A percentile compares a stretch with the other conserved stretches of the same genome.
These are phyloP conservation scores for Astrephomene gubernaculifera DNA, from an alignment of 139 green algal species.

Conservation along the genomic window DNA sequence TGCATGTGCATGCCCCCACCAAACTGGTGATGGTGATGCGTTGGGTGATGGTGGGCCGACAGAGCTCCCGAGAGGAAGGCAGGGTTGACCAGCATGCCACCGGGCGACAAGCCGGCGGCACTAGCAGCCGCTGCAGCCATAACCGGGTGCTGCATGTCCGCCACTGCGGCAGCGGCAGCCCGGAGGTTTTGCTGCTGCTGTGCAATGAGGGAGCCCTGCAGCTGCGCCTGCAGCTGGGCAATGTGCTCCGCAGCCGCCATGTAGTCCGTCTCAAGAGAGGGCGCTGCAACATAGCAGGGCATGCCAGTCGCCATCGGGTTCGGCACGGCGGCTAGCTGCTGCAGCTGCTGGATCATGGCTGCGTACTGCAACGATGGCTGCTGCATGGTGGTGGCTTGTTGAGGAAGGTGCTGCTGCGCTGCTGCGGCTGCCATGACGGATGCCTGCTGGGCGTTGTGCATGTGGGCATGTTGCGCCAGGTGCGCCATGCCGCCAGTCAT, in stretches of 20 bases:
- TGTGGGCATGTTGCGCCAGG: not conserved
- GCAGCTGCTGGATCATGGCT: slow-evolving; percentile 43
- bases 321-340: not conserved
- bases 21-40: not conserved
- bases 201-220: slow-evolving; percentile 26
- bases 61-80: slow-evolving; percentile 11
- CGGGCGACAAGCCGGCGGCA: not conserved
- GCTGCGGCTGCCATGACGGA: not conserved
- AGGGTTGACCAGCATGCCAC: slow-evolving; percentile 11
- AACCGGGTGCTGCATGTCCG: slow-evolving; percentile 33
- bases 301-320: not conserved
- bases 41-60: not conserved
- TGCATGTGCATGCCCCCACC: not conserved
- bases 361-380: slow-evolving; percentile 15
- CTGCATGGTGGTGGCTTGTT: not conserved
- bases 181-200: slow-evolving; percentile 42
- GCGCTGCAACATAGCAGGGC: not conserved
- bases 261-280: not conserved
- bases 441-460: not conserved
- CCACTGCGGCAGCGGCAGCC: slow-evolving; percentile 11
- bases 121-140: slow-evolving; percentile 3
- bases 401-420: not conserved
- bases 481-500: not conserved
- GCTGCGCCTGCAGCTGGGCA: slow-evolving; percentile 33
- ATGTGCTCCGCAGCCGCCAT: slow-evolving; percentile 35